A percentile compares a stretch with the other conserved stretches of the same genome.
Conservation (phyloP, 176 grass and related monocot species). For the Hsuehochloa calcarea region DNA sequence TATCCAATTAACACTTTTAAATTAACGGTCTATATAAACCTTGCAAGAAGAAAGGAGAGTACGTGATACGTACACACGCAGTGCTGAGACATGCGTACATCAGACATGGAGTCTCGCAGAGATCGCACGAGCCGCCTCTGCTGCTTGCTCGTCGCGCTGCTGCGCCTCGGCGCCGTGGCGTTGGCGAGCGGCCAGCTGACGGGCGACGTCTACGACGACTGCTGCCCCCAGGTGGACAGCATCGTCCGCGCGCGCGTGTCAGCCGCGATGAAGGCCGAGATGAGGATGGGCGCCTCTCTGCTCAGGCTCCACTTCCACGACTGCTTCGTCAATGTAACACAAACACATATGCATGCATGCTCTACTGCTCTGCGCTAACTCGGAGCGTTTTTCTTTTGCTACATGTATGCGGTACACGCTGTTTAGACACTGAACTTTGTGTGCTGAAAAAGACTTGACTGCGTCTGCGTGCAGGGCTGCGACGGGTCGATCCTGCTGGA, state of each 20-base stretch:
- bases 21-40: conserved; percentile 50
- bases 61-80: not conserved
- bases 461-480: conserved; percentile 47
- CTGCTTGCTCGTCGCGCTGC: conserved; percentile 8
- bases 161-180: conserved; percentile 43
- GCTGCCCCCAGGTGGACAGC: conserved; percentile 51
- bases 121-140: not conserved
- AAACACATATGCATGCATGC: too few species aligned
- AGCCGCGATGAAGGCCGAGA: conserved; percentile 48
- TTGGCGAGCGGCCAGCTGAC: conserved; percentile 48
- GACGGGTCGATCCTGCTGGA: conserved; percentile 82
- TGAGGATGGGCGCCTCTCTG: conserved; percentile 65
- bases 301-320: conserved; percentile 67
- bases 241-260: conserved; percentile 48
- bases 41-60: not conserved
- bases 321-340: conserved; percentile 77
- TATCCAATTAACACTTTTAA: not conserved
- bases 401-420: too few species aligned
- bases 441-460: not conserved
- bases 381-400: not conserved
- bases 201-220: conserved; percentile 47
- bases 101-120: not conserved
- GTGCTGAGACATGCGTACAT: not conserved
- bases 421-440: not conserved
- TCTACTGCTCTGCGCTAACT: not conserved